phyloP scores from a whole-genome alignment of 805 yeast species.

The Myxozyma geophila region DNA sequence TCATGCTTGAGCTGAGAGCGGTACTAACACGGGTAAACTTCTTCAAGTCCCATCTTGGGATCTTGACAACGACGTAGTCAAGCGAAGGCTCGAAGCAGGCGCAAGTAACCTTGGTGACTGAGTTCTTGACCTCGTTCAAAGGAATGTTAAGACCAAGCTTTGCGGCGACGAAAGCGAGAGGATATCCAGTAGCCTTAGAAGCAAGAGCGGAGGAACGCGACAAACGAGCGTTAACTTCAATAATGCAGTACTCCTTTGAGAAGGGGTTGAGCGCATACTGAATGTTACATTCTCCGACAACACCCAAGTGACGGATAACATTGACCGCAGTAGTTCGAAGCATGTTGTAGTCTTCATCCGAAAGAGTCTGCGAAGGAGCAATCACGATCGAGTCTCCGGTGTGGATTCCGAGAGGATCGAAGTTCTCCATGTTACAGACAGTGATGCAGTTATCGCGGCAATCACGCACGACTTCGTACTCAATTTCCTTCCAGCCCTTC shows the following conservation, averaged over 20 bases:
- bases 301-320: slow-evolving; percentile 95
- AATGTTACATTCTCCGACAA: slow-evolving; percentile 98
- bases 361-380: slow-evolving; percentile 96
- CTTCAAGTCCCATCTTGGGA: slow-evolving; percentile 98
- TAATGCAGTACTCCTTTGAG: slow-evolving; percentile 92
- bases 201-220: slow-evolving; percentile 99
- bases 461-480: slow-evolving; percentile 98
- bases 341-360: slow-evolving; percentile 98
- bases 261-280: slow-evolving; percentile 95
- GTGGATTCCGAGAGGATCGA: slow-evolving; percentile 97
- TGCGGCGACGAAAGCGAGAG: slow-evolving; percentile 97
- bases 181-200: slow-evolving; percentile 98
- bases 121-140: slow-evolving; percentile 85
- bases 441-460: slow-evolving; percentile 97
- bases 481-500: slow-evolving; percentile 99
- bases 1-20: slow-evolving; percentile 89
- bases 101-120: slow-evolving; percentile 91
- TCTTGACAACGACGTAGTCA: slow-evolving; percentile 95
- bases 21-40: slow-evolving; percentile 92
- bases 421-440: slow-evolving; percentile 98
- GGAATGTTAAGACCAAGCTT: slow-evolving; percentile 93
- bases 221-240: slow-evolving; percentile 96
- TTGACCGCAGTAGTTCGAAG: slow-evolving; percentile 96
- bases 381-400: slow-evolving; percentile 99
- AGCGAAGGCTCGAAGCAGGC: slow-evolving; percentile 97